Evolutionary conservation across 139 green algal species (phyloP).

Genomic region (Coelastrella sp.): DNA sequence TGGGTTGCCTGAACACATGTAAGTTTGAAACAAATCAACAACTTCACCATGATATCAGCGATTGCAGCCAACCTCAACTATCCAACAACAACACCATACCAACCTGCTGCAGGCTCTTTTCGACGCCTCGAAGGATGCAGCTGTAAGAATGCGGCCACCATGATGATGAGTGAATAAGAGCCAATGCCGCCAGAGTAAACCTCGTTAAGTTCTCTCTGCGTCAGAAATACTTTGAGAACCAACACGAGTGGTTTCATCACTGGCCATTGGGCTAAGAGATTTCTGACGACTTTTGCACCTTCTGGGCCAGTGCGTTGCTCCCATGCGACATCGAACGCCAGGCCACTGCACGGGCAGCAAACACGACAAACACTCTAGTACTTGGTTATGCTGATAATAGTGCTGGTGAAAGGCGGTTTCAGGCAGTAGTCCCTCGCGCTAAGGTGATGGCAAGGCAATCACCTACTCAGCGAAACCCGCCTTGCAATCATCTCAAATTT

Average conservation of each 20-base stretch:
- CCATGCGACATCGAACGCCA: slow-evolving; percentile 95
- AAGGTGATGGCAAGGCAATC: too few relatives aligned
- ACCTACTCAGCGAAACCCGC: too few relatives aligned
- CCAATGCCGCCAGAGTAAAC: slow-evolving; percentile 96
- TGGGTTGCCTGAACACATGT: too few relatives aligned
- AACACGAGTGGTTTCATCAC: slow-evolving; percentile 83
- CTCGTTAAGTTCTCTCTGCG: slow-evolving; percentile 96
- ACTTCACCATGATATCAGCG: slow-evolving; percentile 86
- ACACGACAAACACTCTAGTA: too few relatives aligned
- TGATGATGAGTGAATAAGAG: slow-evolving; percentile 93
- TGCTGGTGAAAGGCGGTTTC: too few relatives aligned
- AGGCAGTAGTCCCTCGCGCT: too few relatives aligned
- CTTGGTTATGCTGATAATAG: too few relatives aligned
- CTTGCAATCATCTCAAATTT: slow-evolving; percentile 87
- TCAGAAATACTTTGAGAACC: slow-evolving; percentile 80
- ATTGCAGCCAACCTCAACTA: too few relatives aligned
- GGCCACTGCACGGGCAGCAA: too few relatives aligned
- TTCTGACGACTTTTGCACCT: slow-evolving; percentile 67
- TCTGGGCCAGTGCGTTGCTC: slow-evolving; percentile 87
- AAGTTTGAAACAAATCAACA: slow-evolving; percentile 91
- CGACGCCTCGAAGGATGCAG: too few relatives aligned
- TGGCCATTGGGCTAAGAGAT: slow-evolving; percentile 78
- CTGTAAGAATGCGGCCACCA: slow-evolving; percentile 92
- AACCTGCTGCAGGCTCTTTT: too few relatives aligned
- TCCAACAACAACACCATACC: too few relatives aligned